Evolutionary conservation across 768 basidiomycete genomes (phyloP).

Genomic region (Suillus weaverae): DNA sequence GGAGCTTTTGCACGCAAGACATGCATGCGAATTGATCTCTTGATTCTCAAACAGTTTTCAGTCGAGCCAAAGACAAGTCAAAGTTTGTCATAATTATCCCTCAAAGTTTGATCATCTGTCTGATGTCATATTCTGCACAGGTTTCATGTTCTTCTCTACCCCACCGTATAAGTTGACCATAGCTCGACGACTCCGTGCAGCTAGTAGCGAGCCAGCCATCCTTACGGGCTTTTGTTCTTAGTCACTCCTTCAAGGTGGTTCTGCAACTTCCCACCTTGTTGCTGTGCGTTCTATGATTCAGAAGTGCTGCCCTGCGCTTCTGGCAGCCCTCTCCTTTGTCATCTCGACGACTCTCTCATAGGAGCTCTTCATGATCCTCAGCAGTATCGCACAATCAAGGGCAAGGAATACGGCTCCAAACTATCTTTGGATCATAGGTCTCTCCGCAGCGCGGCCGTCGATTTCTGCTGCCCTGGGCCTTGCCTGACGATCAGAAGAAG

Average conservation of each 20-base stretch:
- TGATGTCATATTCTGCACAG: too few relatives aligned
- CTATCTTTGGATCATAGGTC: slow-evolving; percentile 76
- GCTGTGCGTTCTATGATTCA: background rate
- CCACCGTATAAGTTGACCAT: too few relatives aligned
- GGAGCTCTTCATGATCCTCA: background rate
- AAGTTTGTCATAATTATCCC: too few relatives aligned
- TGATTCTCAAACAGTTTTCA: too few relatives aligned
- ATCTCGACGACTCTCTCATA: background rate
- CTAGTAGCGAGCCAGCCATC: too few relatives aligned
- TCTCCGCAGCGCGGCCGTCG: slow-evolving; percentile 63
- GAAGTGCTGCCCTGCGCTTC: background rate
- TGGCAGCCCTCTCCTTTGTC: background rate
- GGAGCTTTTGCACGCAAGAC: too few relatives aligned
- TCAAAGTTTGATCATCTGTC: too few relatives aligned
- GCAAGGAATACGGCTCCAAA: slow-evolving; percentile 82
- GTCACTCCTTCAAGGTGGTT: background rate
- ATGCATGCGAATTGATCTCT: too few relatives aligned
- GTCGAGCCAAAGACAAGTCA: too few relatives aligned
- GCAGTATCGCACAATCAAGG: background rate
- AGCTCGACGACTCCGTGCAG: too few relatives aligned
- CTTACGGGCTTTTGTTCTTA: too few relatives aligned
- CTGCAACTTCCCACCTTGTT: background rate
- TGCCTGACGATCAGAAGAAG: background rate
- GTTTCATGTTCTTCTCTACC: too few relatives aligned
- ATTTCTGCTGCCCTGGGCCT: slow-evolving; percentile 37